phyloP scores from a whole-genome alignment of 371 early-diverging fungal species.

The Mortierella sp. region DNA sequence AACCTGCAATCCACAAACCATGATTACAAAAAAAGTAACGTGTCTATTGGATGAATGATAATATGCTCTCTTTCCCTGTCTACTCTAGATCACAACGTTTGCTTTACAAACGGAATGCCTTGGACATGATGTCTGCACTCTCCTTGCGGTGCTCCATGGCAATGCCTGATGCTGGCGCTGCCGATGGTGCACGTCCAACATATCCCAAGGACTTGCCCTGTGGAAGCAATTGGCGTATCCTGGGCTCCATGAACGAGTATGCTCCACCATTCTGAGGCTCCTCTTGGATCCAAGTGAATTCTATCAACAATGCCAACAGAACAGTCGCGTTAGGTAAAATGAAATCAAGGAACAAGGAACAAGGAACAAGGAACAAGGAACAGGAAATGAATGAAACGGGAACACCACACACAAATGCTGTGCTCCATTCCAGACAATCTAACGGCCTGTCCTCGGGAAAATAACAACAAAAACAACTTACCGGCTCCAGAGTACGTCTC shows the following conservation, averaged over 20 bases:
- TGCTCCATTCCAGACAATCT: too few relatives aligned
- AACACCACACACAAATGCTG: neutral
- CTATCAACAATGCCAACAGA: conserved; percentile 29
- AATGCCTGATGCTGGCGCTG: conserved; percentile 83
- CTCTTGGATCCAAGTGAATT: conserved; percentile 94
- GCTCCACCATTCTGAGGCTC: conserved; percentile 95
- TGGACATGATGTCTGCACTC: conserved; percentile 49
- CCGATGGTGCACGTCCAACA: conserved; percentile 76
- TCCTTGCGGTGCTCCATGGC: conserved; percentile 44
- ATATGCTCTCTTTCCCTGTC: too few relatives aligned
- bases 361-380: too few relatives aligned
- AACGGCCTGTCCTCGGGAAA: too few relatives aligned
- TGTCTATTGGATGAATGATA: too few relatives aligned
- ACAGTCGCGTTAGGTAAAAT: neutral
- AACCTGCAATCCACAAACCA: too few relatives aligned
- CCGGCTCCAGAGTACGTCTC: conserved; percentile 68
- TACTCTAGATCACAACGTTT: too few relatives aligned
- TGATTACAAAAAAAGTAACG: too few relatives aligned
- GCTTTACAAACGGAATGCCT: conserved; percentile 41
- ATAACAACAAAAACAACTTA: too few relatives aligned
- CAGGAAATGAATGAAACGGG: too few relatives aligned
- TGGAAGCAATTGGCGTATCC: conserved; percentile 80
- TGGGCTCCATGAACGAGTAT: conserved; percentile 87
- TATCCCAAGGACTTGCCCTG: conserved; percentile 61
- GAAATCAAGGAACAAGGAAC: neutral